Base-by-base conservation (phyloP, 768 basidiomycete genomes). In the Podaxis mareebaensis region DNA sequence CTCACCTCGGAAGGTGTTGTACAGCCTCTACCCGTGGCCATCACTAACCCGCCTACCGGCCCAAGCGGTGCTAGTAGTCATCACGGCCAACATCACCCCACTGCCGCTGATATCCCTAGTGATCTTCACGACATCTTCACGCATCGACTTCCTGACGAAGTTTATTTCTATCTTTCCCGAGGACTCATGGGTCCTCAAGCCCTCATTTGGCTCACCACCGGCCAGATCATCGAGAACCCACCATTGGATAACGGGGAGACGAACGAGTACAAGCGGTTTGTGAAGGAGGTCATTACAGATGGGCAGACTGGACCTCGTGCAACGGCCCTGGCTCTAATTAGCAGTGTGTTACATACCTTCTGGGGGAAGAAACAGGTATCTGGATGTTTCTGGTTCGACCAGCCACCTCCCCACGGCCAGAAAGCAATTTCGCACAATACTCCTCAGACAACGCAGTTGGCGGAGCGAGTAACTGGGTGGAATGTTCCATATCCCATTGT, bases 41-140 rank as follows among this genome's bases (percentile, higher is more conserved):
- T 88, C 65, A 79, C 82, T 42, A 74, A 79, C 46, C 81, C 85
- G 15, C 74, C 78, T 4, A 22, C 54, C 4, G 46, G 61, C 10
- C 28, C 46, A n/a, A 39, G 53, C 33, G 75, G 81, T 11, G 81
- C 83, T 55, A 78, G 83, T 7, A 79, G 82, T 58, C 78, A 83
- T 24, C 83, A 82, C 67, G 84, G 86, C 69, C 84, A 87, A 65
- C 85, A 87, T 67, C 87, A 90, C 64, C 85, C 90, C 46, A 93
- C 93, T 0, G 86, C 91, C 0, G 87, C 89, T 28, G 97, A 99
- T 71, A 89, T 99, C 62, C 97, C 97, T 2, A 74, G 77, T 54
- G 96, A 99, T 75, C 78, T 99, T 42, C 92, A 96, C 72, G 95
- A 97, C 58, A 92, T 99, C 65, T 99, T 98, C 78, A 96, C 95